Conservation (phyloP, 2,329 filamentous ascomycete genomes). For the Aspergillus chevalieri region DNA sequence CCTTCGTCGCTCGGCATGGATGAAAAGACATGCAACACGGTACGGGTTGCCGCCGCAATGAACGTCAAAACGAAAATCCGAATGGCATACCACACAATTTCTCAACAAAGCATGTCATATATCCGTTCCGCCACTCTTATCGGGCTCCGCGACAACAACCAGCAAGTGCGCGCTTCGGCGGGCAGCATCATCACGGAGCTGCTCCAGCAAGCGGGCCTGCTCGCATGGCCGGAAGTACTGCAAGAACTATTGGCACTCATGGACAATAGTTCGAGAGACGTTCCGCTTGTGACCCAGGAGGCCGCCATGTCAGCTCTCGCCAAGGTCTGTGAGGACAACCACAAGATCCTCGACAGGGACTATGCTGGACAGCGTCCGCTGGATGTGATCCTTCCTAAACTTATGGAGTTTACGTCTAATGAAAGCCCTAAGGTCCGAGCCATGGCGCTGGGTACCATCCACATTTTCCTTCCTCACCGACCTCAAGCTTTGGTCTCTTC, state of each 20-base stretch:
- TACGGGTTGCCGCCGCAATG: constrained; percentile 81
- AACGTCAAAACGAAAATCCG: constrained; percentile 95
- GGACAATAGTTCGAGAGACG: constrained; percentile 63
- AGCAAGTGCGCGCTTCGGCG: constrained; percentile 79
- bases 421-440: constrained; percentile 70
- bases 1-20: constrained; percentile 52
- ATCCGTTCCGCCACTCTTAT: constrained; percentile 73
- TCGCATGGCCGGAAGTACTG: constrained; percentile 86
- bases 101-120: constrained; percentile 65
- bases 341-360: constrained; percentile 75
- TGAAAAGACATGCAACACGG: constrained; percentile 61
- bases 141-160: constrained; percentile 72
- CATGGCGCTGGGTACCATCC: constrained; percentile 75
- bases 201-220: constrained; percentile 72
- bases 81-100: constrained; percentile 66
- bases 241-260: constrained; percentile 75
- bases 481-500: constrained; percentile 74
- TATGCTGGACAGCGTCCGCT: constrained; percentile 84
- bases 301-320: constrained; percentile 86
- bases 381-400: constrained; percentile 79
- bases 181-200: constrained; percentile 94
- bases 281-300: constrained; percentile 70
- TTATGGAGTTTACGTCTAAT: constrained; percentile 79
- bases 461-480: constrained; percentile 82
- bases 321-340: constrained; percentile 97